Evolutionary conservation across 331 rosid species (phyloP).

Genomic region (Cydonia oblonga): DNA sequence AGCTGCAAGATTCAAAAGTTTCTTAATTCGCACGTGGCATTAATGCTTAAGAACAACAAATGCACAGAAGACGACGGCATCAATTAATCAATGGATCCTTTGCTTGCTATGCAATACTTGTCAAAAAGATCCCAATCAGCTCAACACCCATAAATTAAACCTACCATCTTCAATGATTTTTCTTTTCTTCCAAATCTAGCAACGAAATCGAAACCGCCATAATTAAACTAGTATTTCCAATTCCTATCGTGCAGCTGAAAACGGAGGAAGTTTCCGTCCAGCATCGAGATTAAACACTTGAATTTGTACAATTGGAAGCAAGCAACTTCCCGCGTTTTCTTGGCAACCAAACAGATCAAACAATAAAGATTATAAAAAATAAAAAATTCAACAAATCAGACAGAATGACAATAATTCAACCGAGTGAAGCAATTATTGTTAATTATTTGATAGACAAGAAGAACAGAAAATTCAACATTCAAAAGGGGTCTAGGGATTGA

Average conservation of each 20-base stretch:
- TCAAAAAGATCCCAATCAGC: background rate
- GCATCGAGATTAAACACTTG: no score
- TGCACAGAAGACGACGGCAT: background rate
- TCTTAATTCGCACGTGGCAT: background rate
- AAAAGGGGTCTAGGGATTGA: background rate
- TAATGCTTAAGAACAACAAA: background rate
- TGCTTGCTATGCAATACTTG: background rate
- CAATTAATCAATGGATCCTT: background rate
- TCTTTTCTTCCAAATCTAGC: no score
- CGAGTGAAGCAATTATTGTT: background rate
- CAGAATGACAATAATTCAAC: background rate
- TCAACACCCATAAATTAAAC: background rate
- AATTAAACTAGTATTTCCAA: no score
- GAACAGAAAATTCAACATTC: background rate
- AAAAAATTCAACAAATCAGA: background rate
- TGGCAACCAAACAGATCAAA: conserved; percentile 1
- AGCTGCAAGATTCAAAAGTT: background rate
- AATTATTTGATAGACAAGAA: background rate
- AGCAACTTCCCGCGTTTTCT: background rate
- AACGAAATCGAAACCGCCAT: no score
- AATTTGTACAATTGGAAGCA: no score
- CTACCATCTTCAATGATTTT: background rate
- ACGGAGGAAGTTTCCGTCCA: no score
- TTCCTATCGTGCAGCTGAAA: no score
- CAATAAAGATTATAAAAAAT: background rate